phyloP scores from a whole-genome alignment of 2,329 filamentous ascomycete genomes.

The Monosporascus sp. region DNA sequence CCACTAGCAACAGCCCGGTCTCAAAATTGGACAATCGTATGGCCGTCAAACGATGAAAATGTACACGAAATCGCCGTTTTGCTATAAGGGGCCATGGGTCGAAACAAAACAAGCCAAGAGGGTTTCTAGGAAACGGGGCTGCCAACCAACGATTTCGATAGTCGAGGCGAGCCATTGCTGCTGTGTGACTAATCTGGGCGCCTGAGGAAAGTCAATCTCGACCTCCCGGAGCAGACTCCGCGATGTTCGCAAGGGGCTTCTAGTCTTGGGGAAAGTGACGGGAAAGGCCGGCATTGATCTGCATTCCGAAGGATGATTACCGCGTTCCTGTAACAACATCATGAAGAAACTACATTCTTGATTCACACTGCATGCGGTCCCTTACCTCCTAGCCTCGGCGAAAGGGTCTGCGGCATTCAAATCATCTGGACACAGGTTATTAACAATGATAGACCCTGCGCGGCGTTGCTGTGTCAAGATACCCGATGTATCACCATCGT shows the following conservation, averaged over 20 bases:
- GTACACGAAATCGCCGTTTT: too few species aligned
- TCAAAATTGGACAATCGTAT: not conserved
- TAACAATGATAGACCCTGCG: too few species aligned
- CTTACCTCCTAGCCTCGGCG: not conserved
- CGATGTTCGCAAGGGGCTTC: constrained; percentile 12
- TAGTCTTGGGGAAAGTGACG: constrained; percentile 12
- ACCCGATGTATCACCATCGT: too few species aligned
- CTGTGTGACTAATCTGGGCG: constrained; percentile 13
- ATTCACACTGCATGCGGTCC: not conserved
- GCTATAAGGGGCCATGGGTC: not conserved
- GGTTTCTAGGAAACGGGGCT: constrained; percentile 2
- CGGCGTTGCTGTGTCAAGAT: too few species aligned
- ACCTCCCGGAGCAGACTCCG: constrained; percentile 6
- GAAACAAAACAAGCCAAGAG: constrained; percentile 5
- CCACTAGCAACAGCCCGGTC: not conserved
- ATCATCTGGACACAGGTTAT: too few species aligned
- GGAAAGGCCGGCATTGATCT: constrained; percentile 9
- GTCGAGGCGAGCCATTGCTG: constrained; percentile 18
- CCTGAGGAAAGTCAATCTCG: constrained; percentile 12
- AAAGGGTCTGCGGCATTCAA: not conserved
- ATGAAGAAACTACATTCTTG: constrained; percentile 17
- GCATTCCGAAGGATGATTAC: constrained; percentile 16
- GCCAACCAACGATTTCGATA: constrained; percentile 14
- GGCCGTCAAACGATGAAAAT: too few species aligned
- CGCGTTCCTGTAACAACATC: constrained; percentile 9